Conservation (phyloP, 1,284 basidiomycete genomes). For the Chalciporus sp. region DNA sequence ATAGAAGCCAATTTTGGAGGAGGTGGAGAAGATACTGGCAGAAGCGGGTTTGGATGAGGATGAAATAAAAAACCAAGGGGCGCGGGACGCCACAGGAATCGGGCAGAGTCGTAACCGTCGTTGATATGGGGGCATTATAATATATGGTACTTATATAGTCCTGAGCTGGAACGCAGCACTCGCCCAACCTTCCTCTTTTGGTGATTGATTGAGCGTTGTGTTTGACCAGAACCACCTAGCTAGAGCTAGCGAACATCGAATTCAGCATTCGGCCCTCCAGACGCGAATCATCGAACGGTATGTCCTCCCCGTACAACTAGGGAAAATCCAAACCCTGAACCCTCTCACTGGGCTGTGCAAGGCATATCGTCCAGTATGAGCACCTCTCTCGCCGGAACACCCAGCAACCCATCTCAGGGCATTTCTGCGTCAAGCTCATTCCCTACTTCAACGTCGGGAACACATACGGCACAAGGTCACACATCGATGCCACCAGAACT, state of each 20-base stretch:
- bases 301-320: neutral
- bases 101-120: constrained; percentile 57
- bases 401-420: constrained; percentile 2
- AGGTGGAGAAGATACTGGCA: constrained; percentile 83
- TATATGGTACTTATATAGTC: no score
- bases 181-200: neutral
- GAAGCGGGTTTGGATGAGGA: constrained; percentile 89
- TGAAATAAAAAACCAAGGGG: constrained; percentile 53
- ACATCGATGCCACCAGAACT: constrained; percentile 62
- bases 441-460: constrained; percentile 12
- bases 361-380: constrained; percentile 11
- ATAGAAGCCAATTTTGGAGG: constrained; percentile 79
- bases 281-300: neutral
- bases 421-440: neutral
- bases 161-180: no score
- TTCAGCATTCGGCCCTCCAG: no score
- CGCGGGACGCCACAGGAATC: constrained; percentile 36
- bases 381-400: constrained; percentile 8
- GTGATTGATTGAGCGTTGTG: neutral
- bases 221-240: neutral
- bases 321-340: constrained; percentile 13
- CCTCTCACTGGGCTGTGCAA: constrained; percentile 9
- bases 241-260: no score
- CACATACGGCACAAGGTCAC: constrained; percentile 23
- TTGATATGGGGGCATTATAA: constrained; percentile 9